phyloP scores from a whole-genome alignment of 257 asterid genomes.

The Haberlea rhodopensis region DNA sequence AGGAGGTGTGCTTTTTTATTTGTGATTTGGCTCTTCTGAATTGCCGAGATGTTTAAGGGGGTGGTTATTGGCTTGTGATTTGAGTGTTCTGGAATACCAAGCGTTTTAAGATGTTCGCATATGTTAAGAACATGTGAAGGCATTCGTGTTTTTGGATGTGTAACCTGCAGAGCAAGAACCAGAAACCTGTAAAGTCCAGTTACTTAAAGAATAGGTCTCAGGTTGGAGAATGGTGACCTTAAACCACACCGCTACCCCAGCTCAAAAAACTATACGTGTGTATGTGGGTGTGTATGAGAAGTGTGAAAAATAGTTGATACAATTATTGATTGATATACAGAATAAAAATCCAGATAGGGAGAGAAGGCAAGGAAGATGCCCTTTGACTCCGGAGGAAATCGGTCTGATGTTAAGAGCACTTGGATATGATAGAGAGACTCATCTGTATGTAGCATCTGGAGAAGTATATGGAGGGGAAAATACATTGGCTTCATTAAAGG shows the following conservation, averaged over 20 bases:
- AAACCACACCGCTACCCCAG: too few relatives aligned
- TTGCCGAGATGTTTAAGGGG: neutral
- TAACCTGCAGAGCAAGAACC: neutral
- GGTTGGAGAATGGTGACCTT: too few relatives aligned
- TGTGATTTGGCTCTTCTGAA: neutral
- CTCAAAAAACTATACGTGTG: neutral
- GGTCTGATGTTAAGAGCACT: slow-evolving; percentile 93
- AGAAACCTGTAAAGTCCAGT: neutral
- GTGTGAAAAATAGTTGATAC: slow-evolving; percentile 22
- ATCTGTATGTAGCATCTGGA: slow-evolving; percentile 95
- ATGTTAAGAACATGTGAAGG: neutral
- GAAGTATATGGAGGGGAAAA: slow-evolving; percentile 94
- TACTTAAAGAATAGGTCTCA: too few relatives aligned
- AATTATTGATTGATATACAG: slow-evolving; percentile 44
- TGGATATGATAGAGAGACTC: slow-evolving; percentile 77
- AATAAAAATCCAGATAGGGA: slow-evolving; percentile 77
- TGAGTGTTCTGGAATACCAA: slow-evolving; percentile 15
- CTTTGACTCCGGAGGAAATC: slow-evolving; percentile 95
- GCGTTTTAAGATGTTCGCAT: neutral
- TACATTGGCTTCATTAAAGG: slow-evolving; percentile 86
- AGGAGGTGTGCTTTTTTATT: neutral
- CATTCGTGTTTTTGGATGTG: too few relatives aligned
- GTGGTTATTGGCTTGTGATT: slow-evolving; percentile 6
- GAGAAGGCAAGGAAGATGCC: slow-evolving; percentile 97
- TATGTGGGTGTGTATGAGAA: too few relatives aligned